Base-by-base conservation (phyloP, 495 filamentous ascomycete genomes). In the Saxispiralis lemnorum region DNA sequence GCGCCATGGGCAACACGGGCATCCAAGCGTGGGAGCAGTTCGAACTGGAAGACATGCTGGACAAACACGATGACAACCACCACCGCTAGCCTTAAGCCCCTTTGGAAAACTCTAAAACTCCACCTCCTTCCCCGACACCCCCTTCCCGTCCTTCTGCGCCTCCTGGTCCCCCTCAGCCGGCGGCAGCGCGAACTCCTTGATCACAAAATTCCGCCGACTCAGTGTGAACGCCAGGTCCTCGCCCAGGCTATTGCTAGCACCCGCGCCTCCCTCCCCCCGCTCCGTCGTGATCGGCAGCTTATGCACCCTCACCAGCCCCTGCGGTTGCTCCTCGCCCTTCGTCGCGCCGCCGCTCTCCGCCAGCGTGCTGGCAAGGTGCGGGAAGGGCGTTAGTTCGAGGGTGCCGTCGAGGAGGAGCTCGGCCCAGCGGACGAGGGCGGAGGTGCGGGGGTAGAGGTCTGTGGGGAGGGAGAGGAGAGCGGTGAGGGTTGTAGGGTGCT, bases 161-260 rank as follows among this genome's bases (percentile, higher is more conserved):
- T 81, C 76, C 28, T 68, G 68, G 45, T 88, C 83, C 2, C 76
- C 82, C 33, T 83, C 82, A n/a, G 84, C 70, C 1, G 89, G 89
- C 31, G 92, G 92, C 39, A 97, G 63, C 59, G 79, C 87, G 59
- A 81, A 97, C 7, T 83, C 79, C 60, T 78, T 84, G 48, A 97
- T 86, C 47, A 79, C 73, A 52, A 97, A 77, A 54, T 72, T 84
- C 47, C 78, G 76, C 51, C 82, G 70, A 55, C 83, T 93, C 28
- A 96, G 61, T 35, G 72, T 86, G 60, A 97, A 97, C 13, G 84
- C 83, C 60, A 93, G 69, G 56, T 95, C 84, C 55, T 89, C 80
- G 9, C 83, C 77, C 41, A 78, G 68, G n/a, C 63, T 67, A 39
- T 46, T 53, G 37, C 71, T 70, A 34, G 64, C 66, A 48, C 75